Evolutionary conservation across 1,139 yeast genomes (phyloP).

Genomic region (Suhomyces guaymorum): DNA sequence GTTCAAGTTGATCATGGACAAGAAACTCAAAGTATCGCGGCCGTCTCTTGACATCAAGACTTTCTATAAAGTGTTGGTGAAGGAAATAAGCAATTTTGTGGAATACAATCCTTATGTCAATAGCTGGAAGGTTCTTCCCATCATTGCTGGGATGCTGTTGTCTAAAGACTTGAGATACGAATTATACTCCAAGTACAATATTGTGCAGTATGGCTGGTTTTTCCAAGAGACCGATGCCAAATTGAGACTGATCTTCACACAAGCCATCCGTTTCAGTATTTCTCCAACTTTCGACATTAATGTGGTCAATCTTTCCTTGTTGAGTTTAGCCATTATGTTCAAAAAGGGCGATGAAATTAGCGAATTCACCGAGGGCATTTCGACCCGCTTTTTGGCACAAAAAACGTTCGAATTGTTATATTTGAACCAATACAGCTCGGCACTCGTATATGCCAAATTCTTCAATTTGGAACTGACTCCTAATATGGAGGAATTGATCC

Average conservation of each 20-base stretch:
- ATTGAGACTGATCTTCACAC: conserved; percentile 24
- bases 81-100: conserved; percentile 39
- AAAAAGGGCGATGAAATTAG: conserved; percentile 25
- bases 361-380: conserved; percentile 27
- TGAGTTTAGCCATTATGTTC: conserved; percentile 36
- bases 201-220: conserved; percentile 32
- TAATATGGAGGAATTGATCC: conserved; percentile 17
- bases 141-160: conserved; percentile 54
- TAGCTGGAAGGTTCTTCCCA: conserved; percentile 59
- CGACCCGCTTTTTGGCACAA: conserved; percentile 24
- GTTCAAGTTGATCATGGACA: conserved; percentile 48
- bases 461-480: conserved; percentile 14
- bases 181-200: conserved; percentile 27
- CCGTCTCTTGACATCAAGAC: conserved; percentile 58
- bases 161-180: conserved; percentile 42
- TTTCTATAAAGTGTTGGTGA: conserved; percentile 49
- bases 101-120: conserved; percentile 30
- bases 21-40: conserved; percentile 57
- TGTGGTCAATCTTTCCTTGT: conserved; percentile 31
- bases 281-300: conserved; percentile 25
- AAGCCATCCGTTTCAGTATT: conserved; percentile 28
- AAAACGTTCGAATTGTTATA: conserved; percentile 27
- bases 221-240: conserved; percentile 36
- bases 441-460: conserved; percentile 22
- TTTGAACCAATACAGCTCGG: conserved; percentile 14